Base-by-base conservation (phyloP, 306 rosid genomes). In the Luffa aegyptiaca region DNA sequence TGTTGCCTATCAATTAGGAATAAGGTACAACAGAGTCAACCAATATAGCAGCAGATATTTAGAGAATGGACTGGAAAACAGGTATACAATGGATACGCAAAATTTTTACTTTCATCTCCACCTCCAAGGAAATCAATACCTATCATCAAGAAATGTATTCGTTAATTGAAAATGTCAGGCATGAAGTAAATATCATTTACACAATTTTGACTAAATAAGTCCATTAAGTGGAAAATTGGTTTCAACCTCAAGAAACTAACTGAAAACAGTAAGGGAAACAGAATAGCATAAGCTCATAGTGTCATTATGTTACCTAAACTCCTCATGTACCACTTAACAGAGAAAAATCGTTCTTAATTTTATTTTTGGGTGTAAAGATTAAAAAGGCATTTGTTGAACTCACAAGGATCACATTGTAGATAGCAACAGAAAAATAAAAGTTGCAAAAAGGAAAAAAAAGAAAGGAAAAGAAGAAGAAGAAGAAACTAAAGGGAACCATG, bases 71-170 rank as follows among this genome's bases (percentile, higher is more conserved):
- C 39, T 83, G 83, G 45, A 37, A 55, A 55, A 49, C 6, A 52
- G 18, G n/a, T 55, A 55, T 18, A n/a, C 65, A 37, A 51, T 21
- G 85, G 94, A 88, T 90, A 88, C 90, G 90, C 82, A 85, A 76
- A 65, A 90, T 75, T 82, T 89, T 91, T 74, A 91, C 89, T 84
- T 91, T 85, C 96, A 89, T 91, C 81, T 79, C 72, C 59, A 48
- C 70, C 79, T 59, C 56, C 75, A 46, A 33, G 69, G 51, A 80
- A 76, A 75, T 69, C 78, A 59, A 81, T 10, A 56, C 64, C 77
- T 72, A 31, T 72, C 42, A 48, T 11, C 59, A 72, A 48, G 12
- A 72, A 72, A 48, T 11, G 59, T 21, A 26, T 12, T 6, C 18
- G 18, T 72, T 70, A 70, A 45, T 39, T 20, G 33, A 45, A 9